A percentile compares a stretch with the other conserved stretches of the same genome.
phyloP scores from a whole-genome alignment of 306 rosid genomes.

The Mimosa pudica region DNA sequence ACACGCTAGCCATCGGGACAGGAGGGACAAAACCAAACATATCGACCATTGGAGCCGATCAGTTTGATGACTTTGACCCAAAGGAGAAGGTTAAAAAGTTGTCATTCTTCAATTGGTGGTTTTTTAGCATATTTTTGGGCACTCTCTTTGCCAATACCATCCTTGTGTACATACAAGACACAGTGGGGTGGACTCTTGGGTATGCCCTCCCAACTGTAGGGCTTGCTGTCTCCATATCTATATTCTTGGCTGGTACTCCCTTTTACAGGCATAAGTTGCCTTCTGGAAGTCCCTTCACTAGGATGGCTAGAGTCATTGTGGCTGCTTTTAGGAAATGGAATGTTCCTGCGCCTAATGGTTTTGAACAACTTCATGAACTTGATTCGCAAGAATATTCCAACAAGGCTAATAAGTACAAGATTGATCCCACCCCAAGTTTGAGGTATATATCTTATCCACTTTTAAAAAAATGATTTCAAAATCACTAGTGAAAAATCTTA shows the following conservation, averaged over 20 bases:
- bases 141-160: constrained; percentile 79
- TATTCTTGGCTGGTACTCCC: constrained; percentile 67
- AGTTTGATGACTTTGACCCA: constrained; percentile 78
- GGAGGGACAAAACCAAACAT: constrained; percentile 98
- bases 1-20: constrained; percentile 76
- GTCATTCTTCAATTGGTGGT: constrained; percentile 97
- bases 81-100: constrained; percentile 74
- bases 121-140: constrained; percentile 86
- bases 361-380: constrained; percentile 66
- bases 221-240: constrained; percentile 54
- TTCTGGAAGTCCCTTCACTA: constrained; percentile 67
- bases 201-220: constrained; percentile 88
- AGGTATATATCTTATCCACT: constrained; percentile 36
- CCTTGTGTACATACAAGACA: constrained; percentile 72
- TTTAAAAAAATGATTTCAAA: background rate
- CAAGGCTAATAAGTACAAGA: constrained; percentile 53
- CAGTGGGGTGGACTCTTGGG: constrained; percentile 78
- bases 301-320: constrained; percentile 64
- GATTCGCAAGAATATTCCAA: constrained; percentile 52
- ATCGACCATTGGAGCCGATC: constrained; percentile 95
- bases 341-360: constrained; percentile 53
- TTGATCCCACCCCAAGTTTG: constrained; percentile 59
- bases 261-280: constrained; percentile 80
- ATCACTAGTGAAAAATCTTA: too few relatives aligned
- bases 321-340: constrained; percentile 61